A percentile compares a stretch with the other conserved stretches of the same genome.
Evolutionary conservation across 805 yeast species (phyloP).

Genomic region (Millerozyma acaciae): DNA sequence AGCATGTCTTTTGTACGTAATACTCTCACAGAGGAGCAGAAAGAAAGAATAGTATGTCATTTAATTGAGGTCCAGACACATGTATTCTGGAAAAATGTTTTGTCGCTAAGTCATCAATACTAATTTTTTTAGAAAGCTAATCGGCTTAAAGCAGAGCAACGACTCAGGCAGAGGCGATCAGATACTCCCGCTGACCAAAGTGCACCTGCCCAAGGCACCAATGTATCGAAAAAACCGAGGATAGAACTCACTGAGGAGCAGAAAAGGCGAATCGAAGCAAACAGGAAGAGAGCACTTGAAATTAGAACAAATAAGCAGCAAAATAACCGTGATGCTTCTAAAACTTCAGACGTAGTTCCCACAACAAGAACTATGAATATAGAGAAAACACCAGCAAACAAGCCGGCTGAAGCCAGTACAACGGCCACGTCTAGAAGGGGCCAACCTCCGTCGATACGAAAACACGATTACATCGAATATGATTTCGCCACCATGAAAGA

Average conservation of each 20-base stretch:
- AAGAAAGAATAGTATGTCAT: conserved; percentile 35
- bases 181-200: conserved; percentile 5
- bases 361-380: background rate
- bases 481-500: conserved; percentile 92
- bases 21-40: conserved; percentile 32
- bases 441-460: conserved; percentile 39
- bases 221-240: conserved; percentile 18
- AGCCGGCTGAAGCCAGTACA: background rate
- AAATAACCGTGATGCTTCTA: conserved; percentile 37
- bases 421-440: conserved; percentile 31
- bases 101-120: background rate
- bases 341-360: conserved; percentile 4
- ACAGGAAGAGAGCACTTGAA: conserved; percentile 52
- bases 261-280: conserved; percentile 44
- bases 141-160: conserved; percentile 57
- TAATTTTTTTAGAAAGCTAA: conserved; percentile 50
- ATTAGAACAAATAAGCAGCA: conserved; percentile 30
- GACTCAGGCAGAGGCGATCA: conserved; percentile 44
- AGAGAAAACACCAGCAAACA: background rate
- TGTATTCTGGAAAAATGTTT: too few relatives aligned
- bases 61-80: too few relatives aligned
- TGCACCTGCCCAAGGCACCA: too few relatives aligned
- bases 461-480: conserved; percentile 71
- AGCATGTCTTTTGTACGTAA: conserved; percentile 21
- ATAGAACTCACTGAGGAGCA: conserved; percentile 47